Conservation (phyloP, 495 filamentous ascomycete species). For the Talaromyces proteolyticus region DNA sequence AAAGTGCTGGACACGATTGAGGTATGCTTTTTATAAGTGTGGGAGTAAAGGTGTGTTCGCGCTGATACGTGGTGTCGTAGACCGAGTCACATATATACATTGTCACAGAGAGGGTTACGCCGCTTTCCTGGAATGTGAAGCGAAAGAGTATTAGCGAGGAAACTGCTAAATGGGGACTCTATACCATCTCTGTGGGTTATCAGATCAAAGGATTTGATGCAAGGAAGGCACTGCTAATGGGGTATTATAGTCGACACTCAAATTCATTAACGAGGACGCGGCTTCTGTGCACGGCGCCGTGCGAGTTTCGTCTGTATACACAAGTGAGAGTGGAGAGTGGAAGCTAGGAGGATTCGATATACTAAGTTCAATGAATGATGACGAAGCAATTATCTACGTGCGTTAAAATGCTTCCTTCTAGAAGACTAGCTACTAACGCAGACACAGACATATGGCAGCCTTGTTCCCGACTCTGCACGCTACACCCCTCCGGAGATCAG, state of each 20-base stretch:
- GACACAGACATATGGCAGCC: slow-evolving; percentile 70
- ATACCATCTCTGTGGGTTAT: slow-evolving; percentile 67
- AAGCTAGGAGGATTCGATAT: slow-evolving; percentile 92
- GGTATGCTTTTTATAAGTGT: slow-evolving; percentile 38
- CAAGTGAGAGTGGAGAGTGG: slow-evolving; percentile 95
- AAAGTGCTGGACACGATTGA: slow-evolving; percentile 92
- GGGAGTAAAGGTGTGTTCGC: background rate
- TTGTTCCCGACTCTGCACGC: slow-evolving; percentile 73
- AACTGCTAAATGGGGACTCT: slow-evolving; percentile 92
- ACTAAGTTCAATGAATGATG: slow-evolving; percentile 90
- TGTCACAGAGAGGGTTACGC: slow-evolving; percentile 82
- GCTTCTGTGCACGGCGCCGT: slow-evolving; percentile 84
- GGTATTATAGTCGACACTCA: slow-evolving; percentile 66
- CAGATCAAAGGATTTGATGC: background rate
- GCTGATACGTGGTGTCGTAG: slow-evolving; percentile 29
- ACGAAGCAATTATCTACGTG: slow-evolving; percentile 87
- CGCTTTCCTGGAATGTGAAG: slow-evolving; percentile 80
- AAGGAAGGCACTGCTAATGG: slow-evolving; percentile 1
- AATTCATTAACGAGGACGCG: slow-evolving; percentile 94
- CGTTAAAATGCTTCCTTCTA: slow-evolving; percentile 17
- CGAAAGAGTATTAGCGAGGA: slow-evolving; percentile 78
- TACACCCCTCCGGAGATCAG: slow-evolving; percentile 83
- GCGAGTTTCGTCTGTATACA: slow-evolving; percentile 78
- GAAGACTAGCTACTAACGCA: slow-evolving; percentile 9
- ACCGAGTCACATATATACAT: slow-evolving; percentile 93